Percentiles rank a stretch among this genome's conserved stretches.
phyloP scores from a whole-genome alignment of 192 early-diverging fungal genomes.

The Pilobolus umbonatus region DNA sequence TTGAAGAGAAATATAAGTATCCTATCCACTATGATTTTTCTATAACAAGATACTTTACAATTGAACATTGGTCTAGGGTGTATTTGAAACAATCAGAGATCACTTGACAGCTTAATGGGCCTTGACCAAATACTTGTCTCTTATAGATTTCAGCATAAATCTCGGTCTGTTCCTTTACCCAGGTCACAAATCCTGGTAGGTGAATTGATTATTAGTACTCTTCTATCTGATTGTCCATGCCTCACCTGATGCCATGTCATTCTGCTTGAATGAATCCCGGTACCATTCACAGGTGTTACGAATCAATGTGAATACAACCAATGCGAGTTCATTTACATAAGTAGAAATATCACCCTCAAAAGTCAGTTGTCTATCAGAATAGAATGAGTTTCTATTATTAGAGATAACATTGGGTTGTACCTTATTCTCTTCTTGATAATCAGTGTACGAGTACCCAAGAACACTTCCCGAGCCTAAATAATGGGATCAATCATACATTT shows the following conservation, averaged over 20 bases:
- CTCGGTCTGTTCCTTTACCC: conserved; percentile 84
- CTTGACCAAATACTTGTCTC: conserved; percentile 82
- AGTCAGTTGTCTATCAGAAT: conserved; percentile 61
- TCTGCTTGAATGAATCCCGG: conserved; percentile 79
- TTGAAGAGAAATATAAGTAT: too few relatives aligned
- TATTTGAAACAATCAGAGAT: conserved; percentile 82
- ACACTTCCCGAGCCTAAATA: conserved; percentile 76
- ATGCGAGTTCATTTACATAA: conserved; percentile 81
- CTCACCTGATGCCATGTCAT: conserved; percentile 81
- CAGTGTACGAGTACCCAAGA: conserved; percentile 68
- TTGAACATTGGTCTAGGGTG: conserved; percentile 71
- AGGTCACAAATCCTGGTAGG: conserved; percentile 78
- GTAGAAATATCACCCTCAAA: conserved; percentile 84
- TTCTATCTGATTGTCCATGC: background rate
- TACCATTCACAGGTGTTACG: conserved; percentile 98
- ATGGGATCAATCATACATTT: background rate
- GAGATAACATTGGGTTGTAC: conserved; percentile 25
- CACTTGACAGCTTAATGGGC: conserved; percentile 68
- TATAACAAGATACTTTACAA: conserved; percentile 38
- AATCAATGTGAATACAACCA: conserved; percentile 87
- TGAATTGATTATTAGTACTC: background rate
- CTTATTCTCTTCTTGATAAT: conserved; percentile 75
- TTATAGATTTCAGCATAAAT: conserved; percentile 81
- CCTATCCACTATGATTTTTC: background rate
- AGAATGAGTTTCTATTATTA: background rate